Evolutionary conservation across 2,329 filamentous ascomycete species (phyloP), one percentile per base, ranked within the genome.

Genomic region (Calcarisporium arbuscula): DNA sequence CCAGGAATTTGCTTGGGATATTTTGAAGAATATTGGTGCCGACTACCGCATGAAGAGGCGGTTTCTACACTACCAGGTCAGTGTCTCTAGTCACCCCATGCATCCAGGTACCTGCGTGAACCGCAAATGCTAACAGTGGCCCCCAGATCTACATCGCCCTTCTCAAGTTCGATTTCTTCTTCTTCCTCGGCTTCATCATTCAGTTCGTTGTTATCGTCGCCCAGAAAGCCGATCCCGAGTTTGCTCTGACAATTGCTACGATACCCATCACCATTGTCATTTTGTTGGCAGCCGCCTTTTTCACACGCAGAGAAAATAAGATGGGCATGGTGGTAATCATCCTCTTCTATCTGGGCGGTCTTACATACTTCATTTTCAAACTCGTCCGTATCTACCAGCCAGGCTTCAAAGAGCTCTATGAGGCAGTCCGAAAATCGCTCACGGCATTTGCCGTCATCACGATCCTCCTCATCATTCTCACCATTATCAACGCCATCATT

Each of bases 161-260:
- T 9, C 74, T 98, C 46, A 98, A 98, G 63, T 98, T 98, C 60
- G 92, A 98, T 65, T 96, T 98, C 64, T 98, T 98, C 78, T 96
- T 98, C 71, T 98, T 98, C 72, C 78, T 98, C 32, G 92, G 90
- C 35, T 98, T 98, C 61, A 96, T 92, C 6, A 86, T 98, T 30
- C 92, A 98, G 56, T 98, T 98, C 61, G 75, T 96, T 35, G 90
- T 98, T 49, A 84, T 96, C 39, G 88, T 98, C 40, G 81, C 77
- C 28, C 68, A 70, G 28, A 74, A 68, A 40, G 72, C 73, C 30
- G 74, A 82, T 42, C 68, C 78, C 50, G 92, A 98, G 59, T 86
- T 92, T 50, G 83, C 75, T 35, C 70, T 96, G 34, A 98, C 94
- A 7, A 80, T 92, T 30, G 85, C 82, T 41, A 92, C 90, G 18